A percentile compares a stretch with the other conserved stretches of the same genome.
Evolutionary conservation across 164 flowering plant genomes (phyloP).

Genomic region (grape (Vitis vinifera)): DNA sequence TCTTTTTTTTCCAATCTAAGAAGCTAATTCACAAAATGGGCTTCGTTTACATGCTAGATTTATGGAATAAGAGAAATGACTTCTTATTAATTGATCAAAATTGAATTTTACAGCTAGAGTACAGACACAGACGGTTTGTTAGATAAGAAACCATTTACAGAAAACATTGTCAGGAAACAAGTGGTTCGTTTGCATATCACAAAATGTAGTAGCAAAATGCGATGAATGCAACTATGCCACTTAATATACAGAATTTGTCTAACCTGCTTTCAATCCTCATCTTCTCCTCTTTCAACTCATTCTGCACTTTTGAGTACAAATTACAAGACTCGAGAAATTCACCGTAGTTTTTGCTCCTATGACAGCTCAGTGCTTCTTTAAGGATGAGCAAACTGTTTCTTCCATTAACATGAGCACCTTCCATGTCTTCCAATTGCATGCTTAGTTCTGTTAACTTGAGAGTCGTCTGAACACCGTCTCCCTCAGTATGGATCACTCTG

Average conservation of each 20-base stretch:
- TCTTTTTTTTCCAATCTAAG: too few relatives aligned
- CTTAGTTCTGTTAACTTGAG: conserved; percentile 75
- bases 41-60: neutral
- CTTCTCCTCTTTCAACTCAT: conserved; percentile 83
- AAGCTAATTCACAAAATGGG: neutral
- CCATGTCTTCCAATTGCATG: conserved; percentile 95
- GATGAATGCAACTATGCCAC: conserved; percentile 71
- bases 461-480: conserved; percentile 42
- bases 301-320: conserved; percentile 72
- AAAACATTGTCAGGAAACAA: conserved; percentile 6
- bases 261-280: conserved; percentile 83
- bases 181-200: conserved; percentile 20
- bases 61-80: neutral
- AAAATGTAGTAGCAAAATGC: conserved; percentile 66
- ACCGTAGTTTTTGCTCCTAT: conserved; percentile 76
- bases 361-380: conserved; percentile 70
- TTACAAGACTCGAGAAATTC: conserved; percentile 76
- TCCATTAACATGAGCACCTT: conserved; percentile 83
- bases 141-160: conserved; percentile 5
- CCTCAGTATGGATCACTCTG: conserved; percentile 40
- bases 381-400: conserved; percentile 83
- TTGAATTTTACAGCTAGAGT: conserved; percentile 15
- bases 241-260: conserved; percentile 68
- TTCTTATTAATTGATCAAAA: conserved; percentile 18
- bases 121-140: conserved; percentile 5